A percentile compares a stretch with the other conserved stretches of the same genome.
phyloP scores from a whole-genome alignment of 2,329 filamentous ascomycete genomes.

The Trichoderma brevicompactum region DNA sequence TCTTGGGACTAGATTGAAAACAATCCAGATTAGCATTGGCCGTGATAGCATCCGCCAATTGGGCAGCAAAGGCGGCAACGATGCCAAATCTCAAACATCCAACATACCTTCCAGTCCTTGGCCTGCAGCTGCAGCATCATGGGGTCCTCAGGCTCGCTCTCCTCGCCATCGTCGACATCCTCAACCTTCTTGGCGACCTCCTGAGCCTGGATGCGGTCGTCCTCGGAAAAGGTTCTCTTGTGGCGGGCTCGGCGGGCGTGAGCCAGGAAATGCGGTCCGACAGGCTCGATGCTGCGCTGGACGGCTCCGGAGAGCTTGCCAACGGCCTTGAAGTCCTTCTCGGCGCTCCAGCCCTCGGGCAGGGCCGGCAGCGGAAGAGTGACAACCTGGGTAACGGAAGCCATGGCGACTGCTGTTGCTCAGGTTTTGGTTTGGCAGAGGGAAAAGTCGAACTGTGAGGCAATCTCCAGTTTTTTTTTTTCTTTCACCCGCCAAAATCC shows the following conservation, averaged over 20 bases:
- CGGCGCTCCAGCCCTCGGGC: constrained; percentile 78
- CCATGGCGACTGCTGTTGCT: constrained; percentile 55
- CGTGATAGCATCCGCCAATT: neutral
- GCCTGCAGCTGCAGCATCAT: constrained; percentile 90
- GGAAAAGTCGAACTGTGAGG: neutral
- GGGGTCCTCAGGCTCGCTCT: constrained; percentile 91
- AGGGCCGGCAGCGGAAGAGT: constrained; percentile 73
- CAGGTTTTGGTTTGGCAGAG: neutral
- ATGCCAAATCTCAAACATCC: neutral
- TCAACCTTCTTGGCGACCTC: constrained; percentile 95
- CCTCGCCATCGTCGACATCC: constrained; percentile 85
- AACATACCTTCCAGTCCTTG: constrained; percentile 96
- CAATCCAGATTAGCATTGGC: neutral
- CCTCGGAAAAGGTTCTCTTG: constrained; percentile 97
- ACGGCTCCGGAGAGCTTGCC: constrained; percentile 76
- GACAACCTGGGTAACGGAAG: constrained; percentile 64
- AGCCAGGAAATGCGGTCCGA: constrained; percentile 96
- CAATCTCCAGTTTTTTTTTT: constrained; percentile 26
- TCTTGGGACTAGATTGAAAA: constrained; percentile 66
- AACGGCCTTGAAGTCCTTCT: constrained; percentile 90
- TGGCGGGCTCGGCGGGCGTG: constrained; percentile 94
- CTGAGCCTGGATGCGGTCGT: constrained; percentile 95
- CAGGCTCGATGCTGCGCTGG: constrained; percentile 89
- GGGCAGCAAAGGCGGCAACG: neutral
- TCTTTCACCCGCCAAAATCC: constrained; percentile 26